Conservation (phyloP, 331 rosid species). For the Rhamnella rubrinervis region DNA sequence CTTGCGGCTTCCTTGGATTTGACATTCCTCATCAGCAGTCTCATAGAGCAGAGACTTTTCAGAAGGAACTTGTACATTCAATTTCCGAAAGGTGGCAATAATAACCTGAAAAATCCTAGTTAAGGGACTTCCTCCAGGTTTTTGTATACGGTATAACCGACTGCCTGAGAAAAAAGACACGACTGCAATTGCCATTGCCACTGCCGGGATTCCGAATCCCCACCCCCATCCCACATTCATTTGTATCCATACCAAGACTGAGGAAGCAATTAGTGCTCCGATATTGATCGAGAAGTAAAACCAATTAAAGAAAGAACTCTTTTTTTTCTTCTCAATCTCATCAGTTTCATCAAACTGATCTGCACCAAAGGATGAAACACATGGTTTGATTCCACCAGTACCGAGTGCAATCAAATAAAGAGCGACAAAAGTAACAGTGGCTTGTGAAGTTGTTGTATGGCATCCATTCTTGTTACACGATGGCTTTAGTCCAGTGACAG, state of each 20-base stretch:
- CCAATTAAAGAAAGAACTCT: neutral
- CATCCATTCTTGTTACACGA: neutral
- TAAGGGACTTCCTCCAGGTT: slow-evolving; percentile 1
- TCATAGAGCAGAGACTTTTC: neutral
- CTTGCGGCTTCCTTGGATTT: neutral
- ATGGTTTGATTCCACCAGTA: neutral
- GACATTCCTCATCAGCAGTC: neutral
- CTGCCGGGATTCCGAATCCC: neutral
- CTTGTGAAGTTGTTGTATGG: neutral
- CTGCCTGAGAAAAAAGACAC: neutral
- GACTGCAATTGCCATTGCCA: neutral
- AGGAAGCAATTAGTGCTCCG: neutral
- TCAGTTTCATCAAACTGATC: neutral
- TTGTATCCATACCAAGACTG: neutral
- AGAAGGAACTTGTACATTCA: neutral
- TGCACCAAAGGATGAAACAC: neutral
- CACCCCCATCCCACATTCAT: neutral
- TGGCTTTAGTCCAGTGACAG: neutral
- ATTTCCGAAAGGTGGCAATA: neutral
- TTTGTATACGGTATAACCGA: neutral
- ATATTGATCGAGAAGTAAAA: neutral
- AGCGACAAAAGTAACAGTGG: neutral
- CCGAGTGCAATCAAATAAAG: neutral
- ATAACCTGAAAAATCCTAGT: neutral
- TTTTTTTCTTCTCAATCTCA: neutral